Conservation (phyloP, 495 filamentous ascomycete species). For the Coniosporium apollinis region DNA sequence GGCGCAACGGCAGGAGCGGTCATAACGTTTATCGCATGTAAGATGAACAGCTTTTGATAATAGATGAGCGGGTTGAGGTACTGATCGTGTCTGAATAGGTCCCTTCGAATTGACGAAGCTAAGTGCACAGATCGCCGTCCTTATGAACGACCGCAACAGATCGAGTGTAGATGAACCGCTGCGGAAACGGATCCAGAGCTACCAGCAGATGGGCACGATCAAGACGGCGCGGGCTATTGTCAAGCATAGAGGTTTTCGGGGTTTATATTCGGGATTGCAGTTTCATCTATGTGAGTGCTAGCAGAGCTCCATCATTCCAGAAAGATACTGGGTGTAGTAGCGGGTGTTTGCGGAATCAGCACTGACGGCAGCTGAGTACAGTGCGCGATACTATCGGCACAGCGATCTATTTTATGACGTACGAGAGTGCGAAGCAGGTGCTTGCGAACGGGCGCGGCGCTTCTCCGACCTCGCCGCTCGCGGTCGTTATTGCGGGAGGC, state of each 20-base stretch:
- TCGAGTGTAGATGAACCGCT: slow-evolving; percentile 42
- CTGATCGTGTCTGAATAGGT: slow-evolving; percentile 38
- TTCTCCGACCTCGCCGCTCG: slow-evolving; percentile 52
- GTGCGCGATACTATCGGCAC: slow-evolving; percentile 81
- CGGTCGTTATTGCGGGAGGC: slow-evolving; percentile 57
- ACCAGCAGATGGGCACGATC: slow-evolving; percentile 64
- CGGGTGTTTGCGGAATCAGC: background rate
- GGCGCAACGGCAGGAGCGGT: slow-evolving; percentile 65
- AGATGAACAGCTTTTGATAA: slow-evolving; percentile 18
- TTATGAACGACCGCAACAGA: slow-evolving; percentile 54
- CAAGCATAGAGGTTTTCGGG: slow-evolving; percentile 54
- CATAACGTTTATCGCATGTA: slow-evolving; percentile 76
- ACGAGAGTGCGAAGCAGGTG: slow-evolving; percentile 78
- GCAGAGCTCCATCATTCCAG: background rate
- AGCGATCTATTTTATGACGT: slow-evolving; percentile 79
- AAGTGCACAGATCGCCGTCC: slow-evolving; percentile 74
- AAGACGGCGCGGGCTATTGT: slow-evolving; percentile 66
- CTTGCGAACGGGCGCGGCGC: slow-evolving; percentile 56
- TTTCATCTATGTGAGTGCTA: slow-evolving; percentile 53
- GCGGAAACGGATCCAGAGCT: slow-evolving; percentile 47
- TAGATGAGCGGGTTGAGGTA: background rate
- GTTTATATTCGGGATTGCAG: slow-evolving; percentile 75
- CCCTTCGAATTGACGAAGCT: slow-evolving; percentile 92
- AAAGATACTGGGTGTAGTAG: slow-evolving; percentile 6
- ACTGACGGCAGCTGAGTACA: too few relatives aligned